phyloP scores from a whole-genome alignment of 2,329 filamentous ascomycete species.

The Zopfia rhizophila region DNA sequence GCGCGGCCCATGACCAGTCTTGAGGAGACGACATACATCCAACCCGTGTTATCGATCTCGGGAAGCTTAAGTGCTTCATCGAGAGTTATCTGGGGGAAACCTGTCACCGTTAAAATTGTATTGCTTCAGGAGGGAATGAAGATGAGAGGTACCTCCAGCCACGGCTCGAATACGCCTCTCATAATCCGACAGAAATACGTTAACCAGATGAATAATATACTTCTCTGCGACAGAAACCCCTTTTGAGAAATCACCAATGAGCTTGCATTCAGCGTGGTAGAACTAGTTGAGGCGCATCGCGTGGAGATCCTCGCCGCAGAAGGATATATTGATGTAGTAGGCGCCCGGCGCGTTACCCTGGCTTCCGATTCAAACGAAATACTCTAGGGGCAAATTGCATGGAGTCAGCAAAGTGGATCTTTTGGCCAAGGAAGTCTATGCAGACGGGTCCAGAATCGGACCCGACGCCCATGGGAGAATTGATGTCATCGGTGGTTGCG shows the following conservation, averaged over 20 bases:
- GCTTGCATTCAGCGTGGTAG: constrained; percentile 24
- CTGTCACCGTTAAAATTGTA: background rate
- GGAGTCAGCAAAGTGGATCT: constrained; percentile 20
- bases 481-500: constrained; percentile 17
- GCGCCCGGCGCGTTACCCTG: constrained; percentile 2
- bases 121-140: background rate
- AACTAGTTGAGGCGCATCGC: constrained; percentile 24
- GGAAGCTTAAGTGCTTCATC: constrained; percentile 5
- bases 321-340: constrained; percentile 22
- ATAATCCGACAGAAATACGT: background rate
- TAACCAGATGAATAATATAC: constrained; percentile 1
- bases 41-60: background rate
- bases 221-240: constrained; percentile 13
- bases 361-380: constrained; percentile 11
- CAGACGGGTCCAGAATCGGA: constrained; percentile 19
- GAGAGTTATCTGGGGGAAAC: constrained; percentile 8
- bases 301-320: constrained; percentile 21
- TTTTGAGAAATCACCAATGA: constrained; percentile 13
- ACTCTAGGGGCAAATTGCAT: constrained; percentile 25
- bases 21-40: constrained; percentile 3
- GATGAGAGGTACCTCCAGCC: constrained; percentile 2
- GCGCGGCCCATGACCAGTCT: background rate
- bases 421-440: constrained; percentile 8
- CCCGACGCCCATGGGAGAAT: constrained; percentile 24
- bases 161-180: background rate